phyloP scores from a whole-genome alignment of 23 red algal genomes.

The Cyanidium caldarium region DNA sequence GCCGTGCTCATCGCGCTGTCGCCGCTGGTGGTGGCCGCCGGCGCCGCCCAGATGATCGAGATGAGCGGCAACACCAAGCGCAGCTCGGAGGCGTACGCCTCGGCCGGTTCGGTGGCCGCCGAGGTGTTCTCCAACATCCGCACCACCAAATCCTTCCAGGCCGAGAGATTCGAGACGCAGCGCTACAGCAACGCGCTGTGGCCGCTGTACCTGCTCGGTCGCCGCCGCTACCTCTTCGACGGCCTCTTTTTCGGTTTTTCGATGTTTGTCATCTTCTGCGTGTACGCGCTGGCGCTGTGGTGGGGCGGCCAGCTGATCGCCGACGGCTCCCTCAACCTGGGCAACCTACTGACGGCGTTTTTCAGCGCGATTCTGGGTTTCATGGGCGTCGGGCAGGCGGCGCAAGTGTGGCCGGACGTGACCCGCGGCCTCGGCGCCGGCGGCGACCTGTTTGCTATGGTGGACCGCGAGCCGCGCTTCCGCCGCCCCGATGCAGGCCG shows the following conservation, averaged over 20 bases:
- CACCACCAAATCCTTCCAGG: constrained; percentile 65
- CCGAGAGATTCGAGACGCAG: constrained; percentile 55
- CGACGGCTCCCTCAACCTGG: constrained; percentile 6
- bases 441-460: constrained; percentile 38
- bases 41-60: constrained; percentile 54
- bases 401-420: constrained; percentile 58
- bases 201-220: constrained; percentile 31
- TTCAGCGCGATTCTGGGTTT: constrained; percentile 68
- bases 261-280: constrained; percentile 44
- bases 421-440: constrained; percentile 37
- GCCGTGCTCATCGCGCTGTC: constrained; percentile 50
- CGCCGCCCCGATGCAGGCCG: constrained; percentile 19
- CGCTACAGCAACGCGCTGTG: constrained; percentile 39
- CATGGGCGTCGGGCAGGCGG: constrained; percentile 66
- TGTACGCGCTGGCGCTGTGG: constrained; percentile 70
- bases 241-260: constrained; percentile 69
- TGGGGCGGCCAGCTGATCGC: constrained; percentile 49
- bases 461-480: constrained; percentile 34
- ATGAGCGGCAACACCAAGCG: constrained; percentile 41
- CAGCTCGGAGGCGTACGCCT: constrained; percentile 50
- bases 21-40: constrained; percentile 51
- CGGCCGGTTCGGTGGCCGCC: constrained; percentile 41
- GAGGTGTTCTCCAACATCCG: constrained; percentile 76
- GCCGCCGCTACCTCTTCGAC: constrained; percentile 23
- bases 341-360: constrained; percentile 60